Evolutionary conservation across 1,139 yeast genomes (phyloP), one percentile per base, ranked within the genome.

Genomic region (Geotrichum carabidarum): DNA sequence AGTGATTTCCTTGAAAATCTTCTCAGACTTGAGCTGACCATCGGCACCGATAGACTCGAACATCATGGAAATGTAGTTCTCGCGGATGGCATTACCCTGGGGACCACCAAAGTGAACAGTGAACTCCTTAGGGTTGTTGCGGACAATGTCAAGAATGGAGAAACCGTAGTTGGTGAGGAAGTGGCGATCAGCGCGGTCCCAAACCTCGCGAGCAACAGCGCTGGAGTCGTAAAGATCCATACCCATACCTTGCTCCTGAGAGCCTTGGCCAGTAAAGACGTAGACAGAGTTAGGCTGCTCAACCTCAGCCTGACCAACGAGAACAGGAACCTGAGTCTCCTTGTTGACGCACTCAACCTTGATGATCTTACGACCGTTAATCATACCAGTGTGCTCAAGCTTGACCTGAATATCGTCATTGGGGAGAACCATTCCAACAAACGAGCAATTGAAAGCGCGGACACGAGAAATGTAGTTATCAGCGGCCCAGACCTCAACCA

Each of bases 181-280:
- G 73, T 94, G 99, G 60, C 74, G 73, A 70, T 93, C 99, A 59
- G 99, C 99, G 71, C 90, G 86, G 73, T 93, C 98, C 99, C 99
- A 93, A 60, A 93, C 98, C 60, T 82, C 83, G 68, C 84, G 84
- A 57, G 99, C 99, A 71, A 94, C 97, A 44, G 82, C 89, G 54
- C 96, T 87, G 51, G 89, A 80, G 62, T 83, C 84, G 74, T 93
- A 93, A 70, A 93, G 80, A 74, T 94, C 99, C 99, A 93, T 93
- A 78, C 99, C 99, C 99, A 93, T 93, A 71, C 98, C 98, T 78
- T 94, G 99, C 74, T 94, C 99, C 76, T 93, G 99, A 58, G 99
- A 91, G 71, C 99, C 99, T 79, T 93, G 99, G 71, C 99, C 99
- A 63, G 99, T 93, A 77, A 94, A 93, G 58, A 93, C 96, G 71